A percentile compares a stretch with the other conserved stretches of the same genome.
These are phyloP conservation scores for Fusarium acutatum DNA, from an alignment of 2,329 filamentous ascomycete species.

Conservation along the genomic window DNA sequence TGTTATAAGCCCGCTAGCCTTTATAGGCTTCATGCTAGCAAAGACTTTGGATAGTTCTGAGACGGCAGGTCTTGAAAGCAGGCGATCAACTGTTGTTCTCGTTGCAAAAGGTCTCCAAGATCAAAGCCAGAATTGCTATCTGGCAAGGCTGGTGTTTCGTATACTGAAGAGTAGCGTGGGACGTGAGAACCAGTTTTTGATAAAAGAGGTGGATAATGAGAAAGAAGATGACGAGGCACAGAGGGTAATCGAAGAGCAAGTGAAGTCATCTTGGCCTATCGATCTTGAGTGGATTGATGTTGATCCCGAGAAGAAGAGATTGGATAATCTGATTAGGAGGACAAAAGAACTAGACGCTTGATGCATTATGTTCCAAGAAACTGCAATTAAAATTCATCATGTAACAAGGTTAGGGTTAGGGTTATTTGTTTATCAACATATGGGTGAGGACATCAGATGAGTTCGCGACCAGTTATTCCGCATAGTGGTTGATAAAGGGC, in stretches of 20 bases:
- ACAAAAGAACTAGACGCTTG: not conserved
- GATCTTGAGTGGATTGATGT: not conserved
- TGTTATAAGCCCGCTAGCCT: fast-evolving
- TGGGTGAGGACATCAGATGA: too few species aligned
- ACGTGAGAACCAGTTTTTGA: fast-evolving
- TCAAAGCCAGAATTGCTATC: not conserved
- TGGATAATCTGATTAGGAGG: not conserved
- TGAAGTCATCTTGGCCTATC: not conserved
- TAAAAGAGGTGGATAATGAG: fast-evolving
- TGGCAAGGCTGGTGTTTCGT: not conserved
- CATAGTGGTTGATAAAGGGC: too few species aligned
- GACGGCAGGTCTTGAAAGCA: not conserved
- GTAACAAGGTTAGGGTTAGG: too few species aligned
- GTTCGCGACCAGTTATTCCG: too few species aligned
- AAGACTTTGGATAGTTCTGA: not conserved
- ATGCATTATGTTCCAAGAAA: not conserved
- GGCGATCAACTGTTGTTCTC: not conserved
- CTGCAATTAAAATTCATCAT: too few species aligned
- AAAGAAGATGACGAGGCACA: not conserved
- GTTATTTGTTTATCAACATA: too few species aligned
- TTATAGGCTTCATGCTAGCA: not conserved
- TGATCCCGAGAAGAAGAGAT: not conserved
- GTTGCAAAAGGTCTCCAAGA: not conserved
- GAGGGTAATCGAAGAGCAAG: not conserved
- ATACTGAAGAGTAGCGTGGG: not conserved